Evolutionary conservation across 2,329 filamentous ascomycete genomes (phyloP), one percentile per base, ranked within the genome.

Genomic region (Pleomassaria siparia): DNA sequence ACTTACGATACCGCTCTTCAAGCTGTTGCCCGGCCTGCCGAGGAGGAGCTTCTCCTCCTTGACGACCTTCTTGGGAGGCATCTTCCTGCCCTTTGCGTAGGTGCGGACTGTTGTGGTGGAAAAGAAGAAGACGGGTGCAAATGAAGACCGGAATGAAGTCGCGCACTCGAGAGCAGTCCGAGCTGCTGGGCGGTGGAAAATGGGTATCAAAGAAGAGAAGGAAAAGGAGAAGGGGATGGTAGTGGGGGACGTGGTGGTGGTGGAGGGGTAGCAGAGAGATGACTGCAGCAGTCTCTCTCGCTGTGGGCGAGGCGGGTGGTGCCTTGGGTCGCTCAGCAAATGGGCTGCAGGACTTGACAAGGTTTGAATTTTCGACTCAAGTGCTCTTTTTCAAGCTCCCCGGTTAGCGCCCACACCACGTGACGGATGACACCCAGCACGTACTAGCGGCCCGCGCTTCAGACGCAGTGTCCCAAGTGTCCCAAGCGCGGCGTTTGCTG

Each of bases 1-100:
- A 95, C 94, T 85, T 82, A 86, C 83, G 77, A 99, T 99, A 79
- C 94, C 95, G 80, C 90, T 96, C 85, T 97, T 99, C 76, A 99
- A 76, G 78, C 85, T 97, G 83, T 99, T 99, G 70, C 94, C 94
- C 59, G 94, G 94, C 72, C 94, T 83, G 75, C 94, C 94, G 75
- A 99, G 82, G 63, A 94, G 86, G 75, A 97, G 82, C 86, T 97
- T 97, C 82, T 97, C 89, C 82, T 96, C 88, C 66, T 89, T 85
- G 65, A 85, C 86, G 44, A 77, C 79, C 79, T 97, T 97, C 83
- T 99, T 99, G 73, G 94, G 94, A 76, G 90, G 81, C 94, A 99
- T 99, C 73, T 84, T 91, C 72, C 81, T 85, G 71, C 80, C 77
- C 61, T 76, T 79, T 50, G 81, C 79, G 77, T 81, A 84, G 55